Evolutionary conservation across 108 stramenopile genomes (phyloP).

Genomic region (Cyclostephanos invisitatus): DNA sequence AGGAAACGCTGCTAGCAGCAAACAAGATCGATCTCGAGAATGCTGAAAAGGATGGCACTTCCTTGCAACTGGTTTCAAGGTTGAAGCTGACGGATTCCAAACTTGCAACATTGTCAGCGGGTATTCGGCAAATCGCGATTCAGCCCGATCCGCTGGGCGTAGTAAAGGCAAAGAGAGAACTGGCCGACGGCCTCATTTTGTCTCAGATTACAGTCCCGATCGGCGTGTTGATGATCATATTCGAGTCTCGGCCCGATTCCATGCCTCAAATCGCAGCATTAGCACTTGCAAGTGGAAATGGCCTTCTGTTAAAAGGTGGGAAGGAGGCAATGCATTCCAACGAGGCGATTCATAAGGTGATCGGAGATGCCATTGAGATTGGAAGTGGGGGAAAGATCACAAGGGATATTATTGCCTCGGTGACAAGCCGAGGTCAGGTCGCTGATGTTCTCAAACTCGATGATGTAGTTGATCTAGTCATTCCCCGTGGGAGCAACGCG

Average conservation of each 20-base stretch:
- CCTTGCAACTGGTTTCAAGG: constrained; percentile 69
- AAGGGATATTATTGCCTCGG: constrained; percentile 89
- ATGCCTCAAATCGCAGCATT: constrained; percentile 98
- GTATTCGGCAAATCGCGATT: constrained; percentile 81
- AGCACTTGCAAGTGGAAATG: constrained; percentile 95
- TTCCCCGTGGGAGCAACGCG: constrained; percentile 94
- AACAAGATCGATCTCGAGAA: constrained; percentile 86
- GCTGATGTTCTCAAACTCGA: constrained; percentile 86
- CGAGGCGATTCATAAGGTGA: constrained; percentile 81
- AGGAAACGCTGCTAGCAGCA: constrained; percentile 77
- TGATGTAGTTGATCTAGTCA: constrained; percentile 96
- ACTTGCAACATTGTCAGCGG: constrained; percentile 83
- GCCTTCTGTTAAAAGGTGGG: constrained; percentile 96
- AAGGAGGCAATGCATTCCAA: constrained; percentile 95
- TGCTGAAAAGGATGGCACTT: constrained; percentile 76
- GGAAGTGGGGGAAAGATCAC: constrained; percentile 85
- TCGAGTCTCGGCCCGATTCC: constrained; percentile 97
- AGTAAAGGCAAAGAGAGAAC: constrained; percentile 78
- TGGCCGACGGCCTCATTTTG: constrained; percentile 90
- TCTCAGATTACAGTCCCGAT: constrained; percentile 92
- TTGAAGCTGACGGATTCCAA: constrained; percentile 90
- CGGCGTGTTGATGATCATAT: constrained; percentile 97
- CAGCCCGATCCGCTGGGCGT: constrained; percentile 81
- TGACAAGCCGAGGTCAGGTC: constrained; percentile 90
- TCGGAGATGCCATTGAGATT: constrained; percentile 88